Conservation (phyloP, 129 eudicot species). For the Artemisia tridentata region DNA sequence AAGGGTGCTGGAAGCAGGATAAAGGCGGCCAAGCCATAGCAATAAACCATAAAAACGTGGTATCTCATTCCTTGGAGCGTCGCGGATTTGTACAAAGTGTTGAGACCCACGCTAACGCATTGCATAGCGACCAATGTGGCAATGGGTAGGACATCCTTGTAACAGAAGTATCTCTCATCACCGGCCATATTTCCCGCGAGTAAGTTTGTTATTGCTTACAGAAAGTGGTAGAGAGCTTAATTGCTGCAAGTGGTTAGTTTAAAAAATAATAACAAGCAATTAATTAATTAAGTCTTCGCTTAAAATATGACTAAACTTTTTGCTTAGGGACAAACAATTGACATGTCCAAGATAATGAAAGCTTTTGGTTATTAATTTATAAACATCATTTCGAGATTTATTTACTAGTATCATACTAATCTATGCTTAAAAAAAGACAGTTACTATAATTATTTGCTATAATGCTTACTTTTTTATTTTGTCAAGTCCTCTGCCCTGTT, state of each 20-base stretch:
- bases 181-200: slow-evolving; percentile 28
- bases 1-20: slow-evolving; percentile 77
- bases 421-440: background rate
- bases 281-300: slow-evolving; percentile 3
- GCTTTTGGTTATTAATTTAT: background rate
- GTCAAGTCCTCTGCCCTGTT: too few relatives aligned
- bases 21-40: slow-evolving; percentile 67
- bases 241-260: slow-evolving; percentile 9
- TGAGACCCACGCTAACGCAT: slow-evolving; percentile 63
- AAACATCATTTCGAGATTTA: too few relatives aligned
- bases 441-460: too few relatives aligned
- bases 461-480: too few relatives aligned
- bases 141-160: slow-evolving; percentile 59
- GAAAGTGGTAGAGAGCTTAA: background rate
- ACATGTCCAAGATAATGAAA: slow-evolving; percentile 16
- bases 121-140: slow-evolving; percentile 69
- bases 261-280: background rate
- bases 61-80: slow-evolving; percentile 65
- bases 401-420: background rate
- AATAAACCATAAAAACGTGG: slow-evolving; percentile 68
- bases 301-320: slow-evolving; percentile 20
- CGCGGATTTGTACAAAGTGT: slow-evolving; percentile 82
- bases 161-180: slow-evolving; percentile 35
- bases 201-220: background rate
- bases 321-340: slow-evolving; percentile 15